Conservation (phyloP, 1,139 yeast genomes). For the Meyerozyma athensensis region DNA sequence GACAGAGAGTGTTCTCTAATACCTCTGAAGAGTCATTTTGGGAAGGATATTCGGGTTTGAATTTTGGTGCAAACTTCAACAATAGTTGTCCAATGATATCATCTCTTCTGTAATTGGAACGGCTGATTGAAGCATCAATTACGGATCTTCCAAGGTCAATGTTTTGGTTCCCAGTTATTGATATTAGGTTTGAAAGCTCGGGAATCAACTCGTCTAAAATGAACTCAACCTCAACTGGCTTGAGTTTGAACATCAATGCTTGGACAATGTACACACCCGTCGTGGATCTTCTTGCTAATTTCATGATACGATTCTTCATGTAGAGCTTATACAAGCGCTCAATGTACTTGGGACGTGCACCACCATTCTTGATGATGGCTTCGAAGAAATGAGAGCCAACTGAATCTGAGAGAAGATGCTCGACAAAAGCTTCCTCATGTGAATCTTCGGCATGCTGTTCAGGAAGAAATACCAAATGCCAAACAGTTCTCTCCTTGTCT, state of each 20-base stretch:
- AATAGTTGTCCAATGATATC: constrained; percentile 60
- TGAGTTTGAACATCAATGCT: constrained; percentile 56
- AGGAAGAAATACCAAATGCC: constrained; percentile 50
- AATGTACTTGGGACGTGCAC: constrained; percentile 62
- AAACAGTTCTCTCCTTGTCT: constrained; percentile 62
- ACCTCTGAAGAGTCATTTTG: constrained; percentile 39
- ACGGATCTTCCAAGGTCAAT: constrained; percentile 66
- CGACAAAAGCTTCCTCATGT: constrained; percentile 77
- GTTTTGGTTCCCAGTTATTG: constrained; percentile 48
- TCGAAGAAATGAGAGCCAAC: constrained; percentile 91
- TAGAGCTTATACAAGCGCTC: constrained; percentile 67
- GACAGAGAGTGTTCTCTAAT: constrained; percentile 58
- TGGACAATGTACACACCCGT: constrained; percentile 84
- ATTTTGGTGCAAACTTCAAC: constrained; percentile 53
- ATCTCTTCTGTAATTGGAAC: constrained; percentile 58
- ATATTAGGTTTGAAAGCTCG: constrained; percentile 55
- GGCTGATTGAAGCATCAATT: constrained; percentile 60
- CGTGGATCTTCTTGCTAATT: constrained; percentile 70
- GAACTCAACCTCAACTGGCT: constrained; percentile 52
- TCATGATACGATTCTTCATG: constrained; percentile 68
- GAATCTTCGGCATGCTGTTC: constrained; percentile 47
- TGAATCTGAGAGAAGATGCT: constrained; percentile 76
- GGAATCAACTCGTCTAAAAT: constrained; percentile 71
- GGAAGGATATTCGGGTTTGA: constrained; percentile 30
- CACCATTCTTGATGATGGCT: constrained; percentile 54